A percentile compares a stretch with the other conserved stretches of the same genome.
Evolutionary conservation across 345 rosid species (phyloP).

Genomic region (Brassica incana): DNA sequence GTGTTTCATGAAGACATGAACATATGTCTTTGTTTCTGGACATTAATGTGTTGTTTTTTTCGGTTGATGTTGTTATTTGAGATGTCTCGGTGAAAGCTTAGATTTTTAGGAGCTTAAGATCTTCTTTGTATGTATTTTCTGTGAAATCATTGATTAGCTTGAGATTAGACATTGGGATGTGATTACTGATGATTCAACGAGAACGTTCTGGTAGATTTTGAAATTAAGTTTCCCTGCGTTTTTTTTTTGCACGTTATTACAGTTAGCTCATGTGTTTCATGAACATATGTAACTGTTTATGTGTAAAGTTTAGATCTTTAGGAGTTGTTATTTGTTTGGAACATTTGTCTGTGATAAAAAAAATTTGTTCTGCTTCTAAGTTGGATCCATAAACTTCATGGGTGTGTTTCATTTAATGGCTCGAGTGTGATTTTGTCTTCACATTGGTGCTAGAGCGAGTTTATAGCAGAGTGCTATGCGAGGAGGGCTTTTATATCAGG

Average conservation of each 20-base stretch:
- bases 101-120: background rate
- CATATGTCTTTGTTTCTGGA: background rate
- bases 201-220: background rate
- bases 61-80: background rate
- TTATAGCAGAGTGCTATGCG: slow-evolving; percentile 90
- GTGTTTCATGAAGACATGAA: background rate
- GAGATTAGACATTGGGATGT: no score
- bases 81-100: background rate
- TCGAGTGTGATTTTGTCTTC: background rate
- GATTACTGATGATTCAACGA: no score
- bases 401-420: background rate
- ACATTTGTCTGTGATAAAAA: background rate
- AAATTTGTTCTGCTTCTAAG: background rate
- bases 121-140: background rate
- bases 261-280: no score
- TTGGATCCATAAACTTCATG: background rate
- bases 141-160: no score
- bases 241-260: no score
- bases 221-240: no score
- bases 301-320: background rate
- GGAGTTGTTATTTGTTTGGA: no score
- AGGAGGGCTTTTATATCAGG: slow-evolving; percentile 84
- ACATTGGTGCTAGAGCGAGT: slow-evolving; percentile 68
- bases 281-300: no score
- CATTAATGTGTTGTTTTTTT: background rate